Conservation (phyloP, 257 asterid species). For the Fraxinus cuspidata region DNA sequence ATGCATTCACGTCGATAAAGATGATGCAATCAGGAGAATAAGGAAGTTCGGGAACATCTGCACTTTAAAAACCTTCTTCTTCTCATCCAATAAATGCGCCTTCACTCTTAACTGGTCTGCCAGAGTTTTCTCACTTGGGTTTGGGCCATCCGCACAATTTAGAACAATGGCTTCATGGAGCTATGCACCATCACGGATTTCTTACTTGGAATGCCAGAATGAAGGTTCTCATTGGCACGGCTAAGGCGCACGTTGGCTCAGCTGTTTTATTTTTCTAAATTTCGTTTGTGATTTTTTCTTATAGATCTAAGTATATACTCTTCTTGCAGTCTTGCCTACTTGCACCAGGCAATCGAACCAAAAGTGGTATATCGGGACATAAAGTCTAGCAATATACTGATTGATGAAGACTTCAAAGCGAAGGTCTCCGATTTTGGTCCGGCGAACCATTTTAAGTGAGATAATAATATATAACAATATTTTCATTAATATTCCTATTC, state of each 20-base stretch:
- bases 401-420: constrained; percentile 34
- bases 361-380: constrained; percentile 41
- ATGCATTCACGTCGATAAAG: constrained; percentile 42
- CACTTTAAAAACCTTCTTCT: constrained; percentile 5
- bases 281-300: neutral
- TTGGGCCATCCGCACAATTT: constrained; percentile 41
- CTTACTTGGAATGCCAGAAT: constrained; percentile 40
- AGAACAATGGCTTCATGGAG: constrained; percentile 46
- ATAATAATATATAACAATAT: constrained; percentile 31
- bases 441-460: constrained; percentile 40
- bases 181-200: constrained; percentile 29
- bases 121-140: constrained; percentile 40
- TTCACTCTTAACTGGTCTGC: constrained; percentile 10
- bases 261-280: neutral
- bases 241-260: constrained; percentile 30
- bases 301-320: neutral
- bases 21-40: constrained; percentile 30
- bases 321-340: constrained; percentile 31
- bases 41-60: constrained; percentile 4
- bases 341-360: constrained; percentile 42
- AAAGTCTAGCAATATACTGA: constrained; percentile 39
- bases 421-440: constrained; percentile 40
- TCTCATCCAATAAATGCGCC: neutral
- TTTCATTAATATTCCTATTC: constrained; percentile 31
- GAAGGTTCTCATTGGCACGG: constrained; percentile 37